Conservation (phyloP, 495 filamentous ascomycete genomes). For the Aspergillus biplanus region DNA sequence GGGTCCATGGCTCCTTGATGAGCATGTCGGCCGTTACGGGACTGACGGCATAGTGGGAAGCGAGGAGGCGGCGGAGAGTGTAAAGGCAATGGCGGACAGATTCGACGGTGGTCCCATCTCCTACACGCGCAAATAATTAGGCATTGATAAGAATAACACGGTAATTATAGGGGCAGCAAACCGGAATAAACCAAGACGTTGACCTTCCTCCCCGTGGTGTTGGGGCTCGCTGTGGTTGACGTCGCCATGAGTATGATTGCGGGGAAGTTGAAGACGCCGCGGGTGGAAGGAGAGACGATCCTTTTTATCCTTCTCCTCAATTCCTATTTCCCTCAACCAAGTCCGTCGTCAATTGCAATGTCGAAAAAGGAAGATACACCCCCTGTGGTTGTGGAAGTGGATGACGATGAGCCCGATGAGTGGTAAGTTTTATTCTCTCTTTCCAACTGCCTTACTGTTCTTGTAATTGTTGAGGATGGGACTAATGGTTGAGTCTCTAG, state of each 20-base stretch:
- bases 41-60: slow-evolving; percentile 90
- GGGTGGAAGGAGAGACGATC: slow-evolving; percentile 12
- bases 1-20: slow-evolving; percentile 88
- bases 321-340: slow-evolving; percentile 5
- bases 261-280: slow-evolving; percentile 21
- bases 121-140: slow-evolving; percentile 43
- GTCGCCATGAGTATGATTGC: slow-evolving; percentile 32
- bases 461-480: slow-evolving; percentile 2
- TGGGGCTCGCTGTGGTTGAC: slow-evolving; percentile 38
- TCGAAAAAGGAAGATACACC: slow-evolving; percentile 44
- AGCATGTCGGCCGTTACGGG: slow-evolving; percentile 77
- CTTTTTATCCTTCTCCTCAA: background rate
- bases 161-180: slow-evolving; percentile 36
- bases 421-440: slow-evolving; percentile 61
- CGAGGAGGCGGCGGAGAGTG: slow-evolving; percentile 85
- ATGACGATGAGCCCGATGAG: slow-evolving; percentile 92
- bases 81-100: slow-evolving; percentile 90
- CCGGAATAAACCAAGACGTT: slow-evolving; percentile 90
- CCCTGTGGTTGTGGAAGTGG: slow-evolving; percentile 43
- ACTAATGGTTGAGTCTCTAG: slow-evolving; percentile 41
- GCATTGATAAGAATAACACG: background rate
- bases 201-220: slow-evolving; percentile 65
- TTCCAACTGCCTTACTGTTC: background rate
- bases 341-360: slow-evolving; percentile 32
- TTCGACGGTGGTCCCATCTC: slow-evolving; percentile 81